A percentile compares a stretch with the other conserved stretches of the same genome.
phyloP scores from a whole-genome alignment of 2,329 filamentous ascomycete genomes.

The Penicillium brevicompactum region DNA sequence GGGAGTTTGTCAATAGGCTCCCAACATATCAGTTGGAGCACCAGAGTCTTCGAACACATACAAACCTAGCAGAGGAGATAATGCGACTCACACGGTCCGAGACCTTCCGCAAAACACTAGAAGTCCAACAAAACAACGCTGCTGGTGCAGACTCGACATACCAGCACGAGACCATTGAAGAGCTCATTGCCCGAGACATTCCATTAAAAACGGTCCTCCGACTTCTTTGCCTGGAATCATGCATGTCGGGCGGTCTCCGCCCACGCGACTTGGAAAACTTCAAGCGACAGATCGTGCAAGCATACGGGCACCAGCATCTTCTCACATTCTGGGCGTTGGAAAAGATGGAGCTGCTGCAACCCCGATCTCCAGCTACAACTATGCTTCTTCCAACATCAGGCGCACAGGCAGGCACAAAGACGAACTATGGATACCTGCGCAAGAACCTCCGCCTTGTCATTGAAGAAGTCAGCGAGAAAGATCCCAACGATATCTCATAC shows the following conservation, averaged over 20 bases:
- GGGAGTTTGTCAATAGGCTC: slow-evolving; percentile 92
- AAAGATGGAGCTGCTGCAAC: slow-evolving; percentile 82
- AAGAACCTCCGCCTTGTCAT: slow-evolving; percentile 87
- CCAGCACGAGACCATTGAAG: slow-evolving; percentile 88
- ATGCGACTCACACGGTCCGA: slow-evolving; percentile 90
- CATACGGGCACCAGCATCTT: slow-evolving; percentile 93
- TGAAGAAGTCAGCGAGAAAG: slow-evolving; percentile 93
- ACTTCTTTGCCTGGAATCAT: slow-evolving; percentile 87
- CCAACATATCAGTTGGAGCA: slow-evolving; percentile 93
- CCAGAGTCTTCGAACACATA: slow-evolving; percentile 88
- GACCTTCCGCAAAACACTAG: slow-evolving; percentile 81
- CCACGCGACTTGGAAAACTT: slow-evolving; percentile 87
- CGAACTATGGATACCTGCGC: slow-evolving; percentile 86
- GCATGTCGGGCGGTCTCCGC: slow-evolving; percentile 83
- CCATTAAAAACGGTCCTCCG: slow-evolving; percentile 80
- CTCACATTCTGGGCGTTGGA: slow-evolving; percentile 86
- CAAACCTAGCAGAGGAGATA: slow-evolving; percentile 89
- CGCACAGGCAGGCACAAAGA: slow-evolving; percentile 67
- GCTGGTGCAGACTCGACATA: slow-evolving; percentile 85
- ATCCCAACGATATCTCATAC: slow-evolving; percentile 94
- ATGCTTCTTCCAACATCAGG: slow-evolving; percentile 77
- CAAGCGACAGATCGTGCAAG: slow-evolving; percentile 82
- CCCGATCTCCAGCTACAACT: slow-evolving; percentile 74
- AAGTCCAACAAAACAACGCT: slow-evolving; percentile 94
- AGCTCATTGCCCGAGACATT: slow-evolving; percentile 86